Evolutionary conservation across 176 grass and related monocot species (phyloP), one percentile per base, ranked within the genome.

Genomic region (Luzula sylvatica): DNA sequence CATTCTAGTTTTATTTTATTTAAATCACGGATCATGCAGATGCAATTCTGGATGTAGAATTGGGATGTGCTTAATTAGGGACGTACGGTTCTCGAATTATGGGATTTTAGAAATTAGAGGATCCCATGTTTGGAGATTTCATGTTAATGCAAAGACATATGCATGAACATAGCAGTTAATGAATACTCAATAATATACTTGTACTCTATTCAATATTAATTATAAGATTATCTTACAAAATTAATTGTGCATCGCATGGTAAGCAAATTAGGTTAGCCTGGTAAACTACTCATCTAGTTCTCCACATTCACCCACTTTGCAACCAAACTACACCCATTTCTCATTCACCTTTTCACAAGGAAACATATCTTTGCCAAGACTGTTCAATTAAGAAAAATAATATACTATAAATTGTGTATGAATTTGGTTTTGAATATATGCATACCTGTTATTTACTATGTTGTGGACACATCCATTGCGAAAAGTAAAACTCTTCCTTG

Each of bases 381-480:
- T 62, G 15, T 46, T 14, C 23, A 28, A 53, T 15, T n/a, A 55
- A 18, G n/a, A 16, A 26, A 55, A 8, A 46, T 1, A 46, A 5
- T 46, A 46, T 12, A 46, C 9, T 40, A 46, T 15, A 46, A 46
- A 16, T 46, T 16, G 8, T 9, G 42, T 46, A 46, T 46, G 9
- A 46, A 46, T 15, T 17, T 17, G 14, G 42, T 4, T 46, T n/a
- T 8, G 3, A n/a, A 35, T 35, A 35, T 19, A 7, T 51, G n/a
- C 0, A 51, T 20, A 67, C 64, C 64, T 25, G 52, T 51, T 19
- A 15, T 54, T 67, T 44, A 66, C 41, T 18, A 58, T 39, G 8
- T 66, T 66, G 14, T 66, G 46, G 12, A 43, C 48, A 67, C 7
- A 54, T n/a, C 64, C 64, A 67, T 13, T 42, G 47, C 15, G 44